Percentiles rank a stretch among this genome's conserved stretches.
Conservation (phyloP, 768 basidiomycete genomes). For the Daedalea quercina region DNA sequence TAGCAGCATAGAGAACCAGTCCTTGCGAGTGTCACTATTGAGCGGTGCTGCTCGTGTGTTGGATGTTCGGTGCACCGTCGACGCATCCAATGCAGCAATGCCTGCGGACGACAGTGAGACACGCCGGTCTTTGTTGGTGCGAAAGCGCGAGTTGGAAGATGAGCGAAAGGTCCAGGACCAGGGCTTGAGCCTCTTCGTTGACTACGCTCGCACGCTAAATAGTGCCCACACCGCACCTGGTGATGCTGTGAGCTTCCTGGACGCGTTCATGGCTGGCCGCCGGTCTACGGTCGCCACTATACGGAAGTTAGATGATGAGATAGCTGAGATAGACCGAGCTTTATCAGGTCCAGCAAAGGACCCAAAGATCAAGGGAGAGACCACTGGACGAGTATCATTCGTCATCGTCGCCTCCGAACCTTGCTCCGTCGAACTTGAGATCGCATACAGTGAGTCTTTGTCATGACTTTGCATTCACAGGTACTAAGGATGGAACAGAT, state of each 20-base stretch:
- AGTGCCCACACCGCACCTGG: slow-evolving; percentile 35
- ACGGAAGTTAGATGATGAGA: slow-evolving; percentile 14
- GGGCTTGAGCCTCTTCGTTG: slow-evolving; percentile 35
- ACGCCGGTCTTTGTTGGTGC: slow-evolving; percentile 26
- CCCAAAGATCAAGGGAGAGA: background rate
- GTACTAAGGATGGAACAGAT: slow-evolving; percentile 26
- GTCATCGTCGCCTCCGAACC: slow-evolving; percentile 3
- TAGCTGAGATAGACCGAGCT: slow-evolving; percentile 25
- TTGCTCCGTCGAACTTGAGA: slow-evolving; percentile 31
- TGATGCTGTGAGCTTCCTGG: slow-evolving; percentile 36
- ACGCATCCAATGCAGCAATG: slow-evolving; percentile 24
- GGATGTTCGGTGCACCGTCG: slow-evolving; percentile 47
- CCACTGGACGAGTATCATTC: background rate
- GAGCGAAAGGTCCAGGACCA: slow-evolving; percentile 34
- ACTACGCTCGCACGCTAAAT: slow-evolving; percentile 37
- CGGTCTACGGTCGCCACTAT: slow-evolving; percentile 29
- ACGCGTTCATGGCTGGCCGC: slow-evolving; percentile 33
- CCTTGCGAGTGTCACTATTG: slow-evolving; percentile 46
- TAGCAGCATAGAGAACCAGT: slow-evolving; percentile 42
- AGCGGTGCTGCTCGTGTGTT: slow-evolving; percentile 38
- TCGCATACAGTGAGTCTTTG: slow-evolving; percentile 33
- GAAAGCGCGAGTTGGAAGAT: slow-evolving; percentile 29
- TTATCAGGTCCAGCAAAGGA: background rate
- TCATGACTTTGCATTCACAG: background rate
- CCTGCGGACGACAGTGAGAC: slow-evolving; percentile 9